phyloP scores from a whole-genome alignment of 2,329 filamentous ascomycete species.

The Hypoxylon sp. region DNA sequence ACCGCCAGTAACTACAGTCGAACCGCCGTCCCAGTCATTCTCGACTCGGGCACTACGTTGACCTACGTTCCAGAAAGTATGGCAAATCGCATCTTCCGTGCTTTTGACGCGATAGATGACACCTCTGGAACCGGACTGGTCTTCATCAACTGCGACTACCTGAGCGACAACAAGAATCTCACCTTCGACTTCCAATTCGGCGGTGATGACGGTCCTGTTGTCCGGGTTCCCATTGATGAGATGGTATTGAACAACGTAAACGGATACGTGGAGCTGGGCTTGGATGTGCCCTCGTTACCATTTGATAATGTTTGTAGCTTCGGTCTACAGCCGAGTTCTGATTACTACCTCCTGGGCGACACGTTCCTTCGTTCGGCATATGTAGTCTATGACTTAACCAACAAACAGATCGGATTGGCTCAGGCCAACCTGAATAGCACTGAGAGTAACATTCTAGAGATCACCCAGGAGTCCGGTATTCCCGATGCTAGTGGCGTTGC shows the following conservation, averaged over 20 bases:
- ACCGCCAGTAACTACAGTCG: constrained; percentile 51
- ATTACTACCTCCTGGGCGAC: constrained; percentile 62
- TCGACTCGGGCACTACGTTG: constrained; percentile 78
- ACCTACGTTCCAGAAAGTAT: constrained; percentile 72
- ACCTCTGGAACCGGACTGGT: constrained; percentile 55
- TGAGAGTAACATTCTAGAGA: constrained; percentile 62
- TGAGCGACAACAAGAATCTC: constrained; percentile 51
- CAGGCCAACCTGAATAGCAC: constrained; percentile 67
- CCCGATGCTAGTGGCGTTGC: constrained; percentile 62
- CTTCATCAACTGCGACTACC: constrained; percentile 59
- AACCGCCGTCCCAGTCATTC: constrained; percentile 64
- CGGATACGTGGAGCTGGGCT: constrained; percentile 44
- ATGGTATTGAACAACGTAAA: constrained; percentile 59
- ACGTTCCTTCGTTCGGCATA: constrained; percentile 66
- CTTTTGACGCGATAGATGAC: constrained; percentile 60
- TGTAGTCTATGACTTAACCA: constrained; percentile 68
- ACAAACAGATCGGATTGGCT: constrained; percentile 66
- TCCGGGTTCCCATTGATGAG: constrained; percentile 55
- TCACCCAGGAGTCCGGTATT: constrained; percentile 59
- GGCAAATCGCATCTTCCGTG: constrained; percentile 57
- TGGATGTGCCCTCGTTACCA: constrained; percentile 53
- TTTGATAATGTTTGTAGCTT: constrained; percentile 67
- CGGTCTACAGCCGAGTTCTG: constrained; percentile 63
- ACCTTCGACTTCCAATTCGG: constrained; percentile 61
- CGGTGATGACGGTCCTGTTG: constrained; percentile 52